A percentile compares a stretch with the other conserved stretches of the same genome.
These are phyloP conservation scores for Cryomyces minteri DNA, from an alignment of 495 filamentous ascomycete genomes.

Conservation along the genomic window DNA sequence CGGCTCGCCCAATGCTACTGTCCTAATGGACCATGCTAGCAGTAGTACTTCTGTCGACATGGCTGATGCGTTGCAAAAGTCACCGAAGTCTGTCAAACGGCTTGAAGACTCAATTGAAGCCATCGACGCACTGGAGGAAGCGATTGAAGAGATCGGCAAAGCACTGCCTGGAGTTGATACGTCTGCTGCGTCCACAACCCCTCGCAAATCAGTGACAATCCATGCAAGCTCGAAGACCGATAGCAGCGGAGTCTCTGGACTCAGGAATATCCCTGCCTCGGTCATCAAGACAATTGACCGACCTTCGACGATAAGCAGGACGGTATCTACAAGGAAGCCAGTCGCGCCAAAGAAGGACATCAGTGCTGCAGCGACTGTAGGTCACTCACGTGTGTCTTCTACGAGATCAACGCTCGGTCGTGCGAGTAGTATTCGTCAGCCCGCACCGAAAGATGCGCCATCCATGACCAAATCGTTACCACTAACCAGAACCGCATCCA, in stretches of 20 bases:
- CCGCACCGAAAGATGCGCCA: background rate
- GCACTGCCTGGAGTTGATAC: background rate
- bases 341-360: background rate
- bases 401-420: background rate
- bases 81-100: conserved; percentile 10
- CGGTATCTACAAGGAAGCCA: background rate
- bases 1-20: background rate
- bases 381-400: background rate
- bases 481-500: conserved; percentile 2
- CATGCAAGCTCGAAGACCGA: background rate
- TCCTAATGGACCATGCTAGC: background rate
- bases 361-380: no score
- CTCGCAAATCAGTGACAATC: background rate
- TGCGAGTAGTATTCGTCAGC: background rate
- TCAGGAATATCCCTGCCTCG: background rate
- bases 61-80: background rate
- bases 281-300: background rate
- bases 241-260: background rate
- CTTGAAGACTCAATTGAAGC: conserved; percentile 53
- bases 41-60: background rate
- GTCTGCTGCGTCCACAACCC: background rate
- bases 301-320: background rate
- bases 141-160: conserved; percentile 35
- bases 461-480: conserved; percentile 3
- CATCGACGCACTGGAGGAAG: conserved; percentile 50